These are phyloP conservation scores for Solanum virginianum DNA, from an alignment of 257 asterid genomes.

Conservation along the genomic window DNA sequence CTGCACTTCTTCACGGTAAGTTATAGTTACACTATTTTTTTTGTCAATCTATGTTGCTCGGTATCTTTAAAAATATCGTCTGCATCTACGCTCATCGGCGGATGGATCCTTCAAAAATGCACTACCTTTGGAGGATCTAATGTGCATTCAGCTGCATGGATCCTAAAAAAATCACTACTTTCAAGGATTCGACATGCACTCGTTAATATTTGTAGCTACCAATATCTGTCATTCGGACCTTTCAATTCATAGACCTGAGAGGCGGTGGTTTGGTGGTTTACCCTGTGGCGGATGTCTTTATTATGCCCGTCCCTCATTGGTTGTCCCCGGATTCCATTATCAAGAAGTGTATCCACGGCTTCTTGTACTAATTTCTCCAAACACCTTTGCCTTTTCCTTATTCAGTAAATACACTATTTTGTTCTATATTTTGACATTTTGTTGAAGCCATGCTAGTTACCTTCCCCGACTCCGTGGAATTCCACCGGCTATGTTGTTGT, in stretches of 20 bases:
- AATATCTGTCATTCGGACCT: background rate
- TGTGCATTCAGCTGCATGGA: background rate
- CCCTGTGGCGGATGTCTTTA: too few species aligned
- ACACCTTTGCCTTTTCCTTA: background rate
- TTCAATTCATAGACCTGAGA: too few species aligned
- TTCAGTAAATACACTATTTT: background rate
- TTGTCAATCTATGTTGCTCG: background rate
- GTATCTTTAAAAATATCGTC: background rate
- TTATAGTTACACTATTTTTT: background rate
- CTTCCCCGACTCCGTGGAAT: too few species aligned
- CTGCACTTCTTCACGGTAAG: conserved; percentile 82
- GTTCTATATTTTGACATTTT: background rate
- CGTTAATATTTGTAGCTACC: background rate
- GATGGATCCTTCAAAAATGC: background rate
- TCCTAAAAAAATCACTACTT: background rate
- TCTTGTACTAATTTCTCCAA: too few species aligned
- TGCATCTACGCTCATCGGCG: too few species aligned
- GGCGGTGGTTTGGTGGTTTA: too few species aligned
- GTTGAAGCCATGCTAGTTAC: background rate
- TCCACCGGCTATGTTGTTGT: too few species aligned
- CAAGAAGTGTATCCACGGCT: too few species aligned
- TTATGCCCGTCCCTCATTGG: too few species aligned
- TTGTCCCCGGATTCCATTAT: too few species aligned
- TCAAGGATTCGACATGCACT: background rate
- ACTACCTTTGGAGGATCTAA: background rate